phyloP scores from a whole-genome alignment of 345 rosid species.

The Acer yangbiense region DNA sequence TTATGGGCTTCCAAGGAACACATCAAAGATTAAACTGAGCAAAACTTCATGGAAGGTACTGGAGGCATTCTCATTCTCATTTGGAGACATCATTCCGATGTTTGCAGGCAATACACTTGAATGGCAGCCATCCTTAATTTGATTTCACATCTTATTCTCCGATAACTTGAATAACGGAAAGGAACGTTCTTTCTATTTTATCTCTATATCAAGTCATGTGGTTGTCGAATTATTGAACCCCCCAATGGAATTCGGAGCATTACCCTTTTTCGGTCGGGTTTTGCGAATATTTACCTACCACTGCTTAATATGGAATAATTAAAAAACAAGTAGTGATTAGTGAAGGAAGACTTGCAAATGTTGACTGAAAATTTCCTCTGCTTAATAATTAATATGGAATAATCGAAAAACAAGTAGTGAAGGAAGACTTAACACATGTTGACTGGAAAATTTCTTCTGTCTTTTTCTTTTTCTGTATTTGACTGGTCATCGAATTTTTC shows the following conservation, averaged over 20 bases:
- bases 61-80: slow-evolving; percentile 59
- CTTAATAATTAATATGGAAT: too few relatives aligned
- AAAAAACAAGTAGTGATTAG: too few relatives aligned
- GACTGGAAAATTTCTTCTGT: too few relatives aligned
- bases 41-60: slow-evolving; percentile 81
- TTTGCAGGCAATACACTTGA: slow-evolving; percentile 79
- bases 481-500: not conserved
- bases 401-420: too few relatives aligned
- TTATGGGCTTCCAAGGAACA: slow-evolving; percentile 90
- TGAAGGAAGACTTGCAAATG: not conserved
- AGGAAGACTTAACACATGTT: too few relatives aligned
- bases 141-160: slow-evolving; percentile 13
- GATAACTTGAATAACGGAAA: not conserved
- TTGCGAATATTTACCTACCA: too few relatives aligned
- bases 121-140: slow-evolving; percentile 47
- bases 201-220: not conserved
- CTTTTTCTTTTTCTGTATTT: too few relatives aligned
- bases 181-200: not conserved
- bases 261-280: not conserved
- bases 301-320: too few relatives aligned
- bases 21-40: slow-evolving; percentile 62
- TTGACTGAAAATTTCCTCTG: not conserved
- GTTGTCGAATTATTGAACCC: not conserved
- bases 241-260: not conserved
- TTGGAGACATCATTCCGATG: slow-evolving; percentile 88